A percentile compares a stretch with the other conserved stretches of the same genome.
phyloP scores from a whole-genome alignment of 1,284 basidiomycete species.

The Pisolithus thermaeus region DNA sequence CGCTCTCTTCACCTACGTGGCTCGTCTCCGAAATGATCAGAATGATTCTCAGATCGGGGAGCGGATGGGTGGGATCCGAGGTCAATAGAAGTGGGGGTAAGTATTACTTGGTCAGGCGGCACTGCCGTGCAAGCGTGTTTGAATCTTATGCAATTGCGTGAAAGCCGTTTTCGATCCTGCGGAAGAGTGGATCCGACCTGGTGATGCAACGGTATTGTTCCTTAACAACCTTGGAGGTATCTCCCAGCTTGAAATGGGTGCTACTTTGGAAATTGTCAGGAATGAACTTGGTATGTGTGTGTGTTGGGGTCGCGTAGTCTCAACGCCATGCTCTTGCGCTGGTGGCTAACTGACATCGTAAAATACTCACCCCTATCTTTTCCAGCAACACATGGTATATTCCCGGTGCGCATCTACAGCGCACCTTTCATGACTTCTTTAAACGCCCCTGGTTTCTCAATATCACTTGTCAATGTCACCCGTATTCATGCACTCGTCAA shows the following conservation, averaged over 20 bases:
- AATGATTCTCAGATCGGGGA: constrained; percentile 20
- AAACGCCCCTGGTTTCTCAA: constrained; percentile 40
- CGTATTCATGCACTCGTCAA: constrained; percentile 12
- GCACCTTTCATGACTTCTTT: constrained; percentile 41
- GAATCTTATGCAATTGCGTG: neutral
- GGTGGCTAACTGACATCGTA: neutral
- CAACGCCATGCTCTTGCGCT: neutral
- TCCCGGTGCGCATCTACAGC: constrained; percentile 29
- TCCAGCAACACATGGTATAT: constrained; percentile 16
- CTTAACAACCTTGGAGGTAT: constrained; percentile 56
- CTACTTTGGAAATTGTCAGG: constrained; percentile 39
- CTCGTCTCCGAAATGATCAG: constrained; percentile 37
- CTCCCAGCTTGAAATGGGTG: constrained; percentile 48
- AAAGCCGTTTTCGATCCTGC: neutral
- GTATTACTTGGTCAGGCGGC: too few species aligned
- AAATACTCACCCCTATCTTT: neutral
- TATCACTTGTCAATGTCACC: constrained; percentile 35
- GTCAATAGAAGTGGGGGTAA: constrained; percentile 4
- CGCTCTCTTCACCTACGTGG: constrained; percentile 24
- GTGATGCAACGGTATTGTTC: constrained; percentile 38
- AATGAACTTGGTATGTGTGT: constrained; percentile 34
- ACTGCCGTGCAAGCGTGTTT: too few species aligned
- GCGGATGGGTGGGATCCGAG: constrained; percentile 13
- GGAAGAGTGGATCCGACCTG: constrained; percentile 13
- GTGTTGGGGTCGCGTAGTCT: neutral